Base-by-base conservation (phyloP, 2,329 filamentous ascomycete species). In the Ilyonectria robusta region DNA sequence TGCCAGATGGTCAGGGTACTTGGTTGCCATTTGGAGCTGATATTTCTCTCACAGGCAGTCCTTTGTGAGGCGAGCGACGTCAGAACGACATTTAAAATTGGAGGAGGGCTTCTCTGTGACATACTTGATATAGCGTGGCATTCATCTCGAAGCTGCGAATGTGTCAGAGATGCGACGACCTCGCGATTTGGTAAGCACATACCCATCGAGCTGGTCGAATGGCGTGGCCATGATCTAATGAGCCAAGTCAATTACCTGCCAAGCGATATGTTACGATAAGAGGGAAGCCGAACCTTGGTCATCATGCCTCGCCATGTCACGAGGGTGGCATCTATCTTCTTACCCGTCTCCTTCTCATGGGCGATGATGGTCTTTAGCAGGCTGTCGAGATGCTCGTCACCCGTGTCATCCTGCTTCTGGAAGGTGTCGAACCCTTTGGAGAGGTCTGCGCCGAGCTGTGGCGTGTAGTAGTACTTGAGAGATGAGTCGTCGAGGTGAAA, bases 281-380 rank as follows among this genome's bases (percentile, higher is more conserved):
- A 44, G 9, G 42, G 11, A 33, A 29, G 23, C 59, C 81, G 59
- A 78, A 95, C 94, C 87, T 98, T 99, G 69, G 96, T 98, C 92
- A 99, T 95, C 94, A 98, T 98, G 42, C 96, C 96, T 76, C 96
- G 87, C 95, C 95, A 99, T 1, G 95, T 98, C 58, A 98, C 87
- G 51, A 98, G 79, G 74, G 97, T 90, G 2, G 92, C 92, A 68
- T 94, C 91, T 35, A 92, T 90, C 76, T 87, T 91, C 75, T 88
- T 86, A 2, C 88, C 87, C 1, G 87, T 89, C 71, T 90, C 85
- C 78, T 91, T 85, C 81, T 98, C 96, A 71, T 93, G 86, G 29
- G 88, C 87, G 55, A 90, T 85, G 51, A 99, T 89, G 1, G 94
- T 92, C 67, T 89, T 91, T 23, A 99, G 84, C 33, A 99, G 84